Evolutionary conservation across 2,329 filamentous ascomycete genomes (phyloP).

Genomic region (Stemphylium beticola): DNA sequence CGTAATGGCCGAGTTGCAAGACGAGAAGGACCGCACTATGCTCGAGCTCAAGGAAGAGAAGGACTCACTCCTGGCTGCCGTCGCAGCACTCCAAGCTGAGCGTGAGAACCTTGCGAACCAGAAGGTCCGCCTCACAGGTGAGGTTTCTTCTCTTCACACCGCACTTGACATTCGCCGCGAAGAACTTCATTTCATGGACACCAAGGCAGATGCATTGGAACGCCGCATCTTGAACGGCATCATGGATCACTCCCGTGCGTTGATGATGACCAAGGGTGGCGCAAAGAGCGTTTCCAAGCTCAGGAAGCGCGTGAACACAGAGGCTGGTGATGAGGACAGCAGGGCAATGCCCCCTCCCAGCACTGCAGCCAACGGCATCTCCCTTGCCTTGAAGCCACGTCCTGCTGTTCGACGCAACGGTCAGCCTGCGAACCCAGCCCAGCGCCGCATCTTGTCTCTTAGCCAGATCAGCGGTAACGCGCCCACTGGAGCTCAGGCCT

Average conservation of each 20-base stretch:
- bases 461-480: slow-evolving; percentile 86
- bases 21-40: slow-evolving; percentile 45
- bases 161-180: slow-evolving; percentile 87
- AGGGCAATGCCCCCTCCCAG: slow-evolving; percentile 44
- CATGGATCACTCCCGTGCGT: slow-evolving; percentile 90
- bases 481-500: slow-evolving; percentile 54
- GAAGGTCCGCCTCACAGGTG: slow-evolving; percentile 79
- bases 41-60: slow-evolving; percentile 51
- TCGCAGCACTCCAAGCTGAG: slow-evolving; percentile 68
- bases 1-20: slow-evolving; percentile 42
- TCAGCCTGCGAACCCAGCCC: slow-evolving; percentile 47
- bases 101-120: slow-evolving; percentile 78
- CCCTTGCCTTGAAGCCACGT: slow-evolving; percentile 59
- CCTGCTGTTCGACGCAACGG: slow-evolving; percentile 50
- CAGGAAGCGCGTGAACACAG: slow-evolving; percentile 44
- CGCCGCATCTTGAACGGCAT: slow-evolving; percentile 92
- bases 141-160: slow-evolving; percentile 89
- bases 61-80: slow-evolving; percentile 56
- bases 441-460: slow-evolving; percentile 83
- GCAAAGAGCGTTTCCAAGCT: slow-evolving; percentile 45
- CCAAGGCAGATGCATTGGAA: slow-evolving; percentile 85
- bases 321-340: slow-evolving; percentile 44
- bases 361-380: slow-evolving; percentile 44
- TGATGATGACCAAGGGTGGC: slow-evolving; percentile 75
- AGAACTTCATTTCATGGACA: slow-evolving; percentile 89